Percentiles rank a stretch among this genome's conserved stretches.
Evolutionary conservation across 495 filamentous ascomycete species (phyloP).

Genomic region (Lasiosphaeria ovina): DNA sequence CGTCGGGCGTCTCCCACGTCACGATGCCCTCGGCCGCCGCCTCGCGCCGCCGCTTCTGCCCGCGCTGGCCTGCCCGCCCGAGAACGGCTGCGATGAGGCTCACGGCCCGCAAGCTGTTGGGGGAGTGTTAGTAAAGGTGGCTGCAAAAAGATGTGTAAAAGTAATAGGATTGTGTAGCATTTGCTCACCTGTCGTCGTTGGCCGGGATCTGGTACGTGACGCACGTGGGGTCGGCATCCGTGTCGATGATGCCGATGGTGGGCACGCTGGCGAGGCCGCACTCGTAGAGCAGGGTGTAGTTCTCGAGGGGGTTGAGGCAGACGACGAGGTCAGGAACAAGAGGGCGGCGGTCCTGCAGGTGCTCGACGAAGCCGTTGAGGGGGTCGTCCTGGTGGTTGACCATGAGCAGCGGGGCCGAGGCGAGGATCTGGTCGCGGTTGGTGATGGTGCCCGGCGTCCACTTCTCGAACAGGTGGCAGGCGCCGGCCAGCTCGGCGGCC

Average conservation of each 20-base stretch:
- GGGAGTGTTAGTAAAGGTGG: not conserved
- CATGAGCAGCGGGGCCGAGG: constrained; percentile 60
- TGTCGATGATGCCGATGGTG: constrained; percentile 93
- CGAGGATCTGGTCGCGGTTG: constrained; percentile 85
- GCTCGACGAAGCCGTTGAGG: constrained; percentile 62
- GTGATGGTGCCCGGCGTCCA: constrained; percentile 94
- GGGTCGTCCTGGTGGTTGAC: constrained; percentile 69
- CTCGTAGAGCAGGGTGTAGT: constrained; percentile 84
- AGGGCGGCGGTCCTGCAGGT: constrained; percentile 58
- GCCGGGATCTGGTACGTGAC: constrained; percentile 96
- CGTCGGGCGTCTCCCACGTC: constrained; percentile 53
- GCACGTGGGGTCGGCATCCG: constrained; percentile 85
- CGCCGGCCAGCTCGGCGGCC: constrained; percentile 72
- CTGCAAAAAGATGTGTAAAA: not conserved
- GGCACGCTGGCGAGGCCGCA: constrained; percentile 84
- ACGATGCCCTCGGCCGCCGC: constrained; percentile 59
- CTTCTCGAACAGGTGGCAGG: constrained; percentile 87
- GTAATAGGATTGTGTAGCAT: not conserved
- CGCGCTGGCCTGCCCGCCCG: constrained; percentile 78
- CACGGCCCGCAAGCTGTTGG: constrained; percentile 69
- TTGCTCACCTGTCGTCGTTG: constrained; percentile 84
- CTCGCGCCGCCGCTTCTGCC: constrained; percentile 61
- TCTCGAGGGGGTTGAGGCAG: constrained; percentile 89
- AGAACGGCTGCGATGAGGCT: constrained; percentile 81
- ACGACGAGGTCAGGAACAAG: constrained; percentile 89